Conservation (phyloP, 768 basidiomycete species). For the Pholiota microspora region DNA sequence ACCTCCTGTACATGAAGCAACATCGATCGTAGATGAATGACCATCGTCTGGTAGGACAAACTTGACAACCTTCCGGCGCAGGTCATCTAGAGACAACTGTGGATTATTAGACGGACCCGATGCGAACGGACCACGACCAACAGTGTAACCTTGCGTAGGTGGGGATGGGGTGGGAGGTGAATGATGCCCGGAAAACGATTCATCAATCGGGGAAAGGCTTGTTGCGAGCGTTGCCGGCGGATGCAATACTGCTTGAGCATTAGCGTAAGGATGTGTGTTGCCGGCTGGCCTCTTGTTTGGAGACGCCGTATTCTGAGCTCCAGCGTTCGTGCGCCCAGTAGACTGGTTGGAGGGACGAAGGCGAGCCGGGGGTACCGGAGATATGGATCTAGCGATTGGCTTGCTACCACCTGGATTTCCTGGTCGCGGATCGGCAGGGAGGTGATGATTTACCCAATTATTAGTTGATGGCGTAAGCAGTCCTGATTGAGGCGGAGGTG, state of each 20-base stretch:
- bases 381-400: constrained; percentile 38
- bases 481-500: constrained; percentile 34
- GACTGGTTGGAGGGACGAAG: constrained; percentile 27
- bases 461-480: constrained; percentile 43
- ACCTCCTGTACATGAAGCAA: constrained; percentile 76
- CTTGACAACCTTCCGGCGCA: constrained; percentile 83
- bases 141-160: constrained; percentile 46
- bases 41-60: constrained; percentile 85
- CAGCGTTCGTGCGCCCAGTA: constrained; percentile 48
- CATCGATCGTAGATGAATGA: constrained; percentile 73
- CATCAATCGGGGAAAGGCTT: constrained; percentile 72
- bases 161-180: constrained; percentile 46
- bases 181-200: constrained; percentile 47
- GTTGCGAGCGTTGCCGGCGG: constrained; percentile 30
- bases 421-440: constrained; percentile 63
- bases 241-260: constrained; percentile 43
- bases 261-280: constrained; percentile 62
- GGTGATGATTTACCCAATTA: constrained; percentile 47
- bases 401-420: constrained; percentile 43
- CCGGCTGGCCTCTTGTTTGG: constrained; percentile 44
- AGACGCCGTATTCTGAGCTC: constrained; percentile 40
- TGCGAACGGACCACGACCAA: constrained; percentile 61
- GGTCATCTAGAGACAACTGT: constrained; percentile 40
- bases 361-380: constrained; percentile 38
- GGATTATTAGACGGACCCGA: constrained; percentile 34